Base-by-base conservation (phyloP, 345 rosid species). In the Bretschneidera sinensis region DNA sequence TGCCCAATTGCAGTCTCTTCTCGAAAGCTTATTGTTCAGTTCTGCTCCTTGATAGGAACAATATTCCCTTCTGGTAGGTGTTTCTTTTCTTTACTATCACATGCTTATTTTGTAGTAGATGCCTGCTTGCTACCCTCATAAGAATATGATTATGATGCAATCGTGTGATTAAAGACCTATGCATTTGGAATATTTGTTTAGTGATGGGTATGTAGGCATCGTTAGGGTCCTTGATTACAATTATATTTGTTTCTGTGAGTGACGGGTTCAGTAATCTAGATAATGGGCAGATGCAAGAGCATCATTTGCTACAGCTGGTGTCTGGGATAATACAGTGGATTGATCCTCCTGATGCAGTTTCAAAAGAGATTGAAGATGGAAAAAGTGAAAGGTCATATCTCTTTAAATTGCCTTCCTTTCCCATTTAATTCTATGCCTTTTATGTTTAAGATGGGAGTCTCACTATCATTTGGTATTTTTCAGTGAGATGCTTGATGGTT, bases 401-500 rank as follows among this genome's bases (percentile, higher is more conserved):
- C 17, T 65, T 51, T 53, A 59, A 48, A n/a, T 64, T 15, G 23
- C 55, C 24, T 63, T 54, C 22, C 25, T 52, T 24, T 19, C 55
- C 60, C 55, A 54, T 71, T 73, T 72, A 63, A 52, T 55, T 53
- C 58, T 60, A 10, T 75, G 54, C 61, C 62, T 60, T 72, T 43
- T 64, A 55, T 58, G 43, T 18, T 75, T 34, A 28, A 17, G 11
- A 17, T 60, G 55, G 59, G 71, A 54, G 48, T 65, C 67, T 63
- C 43, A 60, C 19, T 39, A 31, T 72, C 25, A 19, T 57, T 58
- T 76, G 55, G 61, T 72, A 53, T 67, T 62, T 35, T 75, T 52
- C 85, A 94, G 99, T 77, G 99, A 94, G 84, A 73, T 94, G 88
- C 84, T 90, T 54, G 99, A 94, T 78, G 97, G 99, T 61, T 94